These are phyloP conservation scores for Corinectria fuckeliana DNA, from an alignment of 2,329 filamentous ascomycete genomes.

Conservation along the genomic window DNA sequence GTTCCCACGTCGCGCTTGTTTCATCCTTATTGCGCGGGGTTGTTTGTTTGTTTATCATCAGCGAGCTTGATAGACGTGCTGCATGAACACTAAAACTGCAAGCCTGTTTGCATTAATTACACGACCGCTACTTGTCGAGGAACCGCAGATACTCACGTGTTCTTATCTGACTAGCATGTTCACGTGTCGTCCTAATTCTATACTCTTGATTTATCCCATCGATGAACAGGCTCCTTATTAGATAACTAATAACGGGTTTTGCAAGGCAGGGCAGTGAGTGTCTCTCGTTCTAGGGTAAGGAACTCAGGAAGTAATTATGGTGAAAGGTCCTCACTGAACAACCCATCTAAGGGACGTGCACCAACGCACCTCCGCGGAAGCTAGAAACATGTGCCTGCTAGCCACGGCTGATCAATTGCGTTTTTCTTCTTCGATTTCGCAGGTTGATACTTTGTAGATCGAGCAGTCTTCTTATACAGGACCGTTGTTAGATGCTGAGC, in stretches of 20 bases:
- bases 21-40: background rate
- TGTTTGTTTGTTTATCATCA: constrained; percentile 24
- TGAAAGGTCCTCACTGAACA: too few relatives aligned
- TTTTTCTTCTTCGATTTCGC: too few relatives aligned
- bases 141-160: background rate
- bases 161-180: background rate
- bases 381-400: background rate
- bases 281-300: too few relatives aligned
- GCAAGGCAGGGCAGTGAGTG: too few relatives aligned
- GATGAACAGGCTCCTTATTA: too few relatives aligned
- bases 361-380: background rate
- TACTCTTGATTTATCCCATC: background rate
- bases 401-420: too few relatives aligned
- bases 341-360: too few relatives aligned
- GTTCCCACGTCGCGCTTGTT: background rate
- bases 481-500: too few relatives aligned
- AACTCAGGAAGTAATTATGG: too few relatives aligned
- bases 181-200: background rate
- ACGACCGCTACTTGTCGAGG: background rate
- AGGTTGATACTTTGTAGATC: too few relatives aligned
- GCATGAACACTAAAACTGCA: constrained; percentile 5
- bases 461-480: too few relatives aligned
- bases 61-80: constrained; percentile 8
- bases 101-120: background rate
- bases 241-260: background rate